Evolutionary conservation across 2,329 filamentous ascomycete genomes (phyloP).

Genomic region (Trichoderma harzianum): DNA sequence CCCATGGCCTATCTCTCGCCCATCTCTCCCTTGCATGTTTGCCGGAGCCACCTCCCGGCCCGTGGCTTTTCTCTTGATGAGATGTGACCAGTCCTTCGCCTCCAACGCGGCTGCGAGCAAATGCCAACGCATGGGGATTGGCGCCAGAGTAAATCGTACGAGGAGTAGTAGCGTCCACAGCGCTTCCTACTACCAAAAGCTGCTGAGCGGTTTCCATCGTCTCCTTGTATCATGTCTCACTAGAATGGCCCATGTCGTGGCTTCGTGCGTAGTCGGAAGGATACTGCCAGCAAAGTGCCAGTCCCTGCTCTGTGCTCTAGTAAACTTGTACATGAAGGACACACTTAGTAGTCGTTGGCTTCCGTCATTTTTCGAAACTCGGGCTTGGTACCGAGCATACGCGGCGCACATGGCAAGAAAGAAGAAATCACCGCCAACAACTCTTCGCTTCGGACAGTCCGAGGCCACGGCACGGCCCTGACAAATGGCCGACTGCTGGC

Average conservation of each 20-base stretch:
- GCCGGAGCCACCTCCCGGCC: not conserved
- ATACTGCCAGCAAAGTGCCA: not conserved
- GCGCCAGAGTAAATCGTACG: not conserved
- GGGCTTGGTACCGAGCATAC: not conserved
- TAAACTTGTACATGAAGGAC: not conserved
- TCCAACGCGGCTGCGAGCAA: slow-evolving; percentile 1
- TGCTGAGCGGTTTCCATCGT: not conserved
- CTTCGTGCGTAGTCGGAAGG: not conserved
- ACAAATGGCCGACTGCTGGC: not conserved
- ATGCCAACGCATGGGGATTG: not conserved
- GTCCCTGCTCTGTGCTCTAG: slow-evolving; percentile 5
- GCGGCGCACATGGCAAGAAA: not conserved
- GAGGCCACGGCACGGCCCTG: slow-evolving; percentile 13
- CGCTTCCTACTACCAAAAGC: not conserved
- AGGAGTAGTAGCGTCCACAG: not conserved
- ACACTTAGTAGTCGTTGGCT: not conserved
- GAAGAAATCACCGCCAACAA: not conserved
- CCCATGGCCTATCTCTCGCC: not conserved
- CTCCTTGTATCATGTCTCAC: slow-evolving; percentile 12
- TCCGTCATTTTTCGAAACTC: not conserved
- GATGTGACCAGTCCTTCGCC: slow-evolving; percentile 13
- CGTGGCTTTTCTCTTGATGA: slow-evolving; percentile 8
- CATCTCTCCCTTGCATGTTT: slow-evolving; percentile 2
- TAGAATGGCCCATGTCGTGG: not conserved
- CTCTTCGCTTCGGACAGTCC: not conserved